Evolutionary conservation across 2,329 filamentous ascomycete species (phyloP), one percentile per base, ranked within the genome.

Genomic region (Penicillium sp.): DNA sequence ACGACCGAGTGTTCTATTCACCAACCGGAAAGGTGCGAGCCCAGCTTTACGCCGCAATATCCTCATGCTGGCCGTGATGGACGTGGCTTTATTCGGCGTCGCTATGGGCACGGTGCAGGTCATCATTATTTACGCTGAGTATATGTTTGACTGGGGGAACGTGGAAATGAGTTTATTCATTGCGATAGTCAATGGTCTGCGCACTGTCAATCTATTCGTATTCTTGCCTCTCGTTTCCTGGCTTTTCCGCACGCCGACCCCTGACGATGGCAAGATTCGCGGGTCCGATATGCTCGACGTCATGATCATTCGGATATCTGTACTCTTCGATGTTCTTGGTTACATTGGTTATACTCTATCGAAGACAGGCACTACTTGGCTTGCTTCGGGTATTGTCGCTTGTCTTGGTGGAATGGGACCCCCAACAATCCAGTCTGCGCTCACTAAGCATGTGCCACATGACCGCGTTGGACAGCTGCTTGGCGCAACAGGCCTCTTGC

Each of bases 371-470:
- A 33, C 29, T 39, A 29, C 24, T 19, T 48, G 31, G 73, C 82
- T 90, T 3, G 60, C 86, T 0, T 89, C 87, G 19, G 93, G 91
- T 48, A 79, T 90, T 45, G 66, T 93, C 19, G 88, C 91, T 1
- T 83, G 91, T 0, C 77, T 96, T 39, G 93, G 93, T 24, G 93
- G 93, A 1, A 87, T 98, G 46, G 93, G 89, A 0, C 89, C 88
- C 35, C 93, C 95, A 1, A 95, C 90, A 0, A 81, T 96, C 49
- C 91, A 96, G 69, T 88, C 90, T 1, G 84, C 89, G 0, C 79
- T 97, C 50, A 97, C 92, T 21, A 98, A 97, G 71, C 95, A 98
- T 72, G 88, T 98, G 0, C 91, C 93, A 0, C 81, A 87, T 0
- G 90, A 95, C 61, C 84, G 85, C 47, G 88, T 95, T 0, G 95